Conservation (phyloP, 2,329 filamentous ascomycete genomes). For the Xylariaceae sp. region DNA sequence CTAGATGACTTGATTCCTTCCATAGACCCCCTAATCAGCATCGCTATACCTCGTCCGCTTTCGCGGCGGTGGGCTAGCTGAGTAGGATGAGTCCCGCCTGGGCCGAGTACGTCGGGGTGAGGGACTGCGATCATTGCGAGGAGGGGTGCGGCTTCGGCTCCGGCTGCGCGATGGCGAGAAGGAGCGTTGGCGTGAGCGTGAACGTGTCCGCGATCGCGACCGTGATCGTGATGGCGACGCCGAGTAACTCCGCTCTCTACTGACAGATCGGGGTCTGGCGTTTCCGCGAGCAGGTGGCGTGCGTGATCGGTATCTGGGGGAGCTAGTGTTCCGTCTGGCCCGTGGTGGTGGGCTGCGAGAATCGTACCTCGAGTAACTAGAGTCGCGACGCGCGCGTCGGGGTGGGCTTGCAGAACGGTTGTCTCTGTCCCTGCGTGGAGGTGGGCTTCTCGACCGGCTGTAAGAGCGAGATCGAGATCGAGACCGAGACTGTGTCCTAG, state of each 20-base stretch:
- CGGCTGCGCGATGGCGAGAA: slow-evolving; percentile 26
- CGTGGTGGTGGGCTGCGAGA: slow-evolving; percentile 23
- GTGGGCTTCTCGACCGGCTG: slow-evolving; percentile 16
- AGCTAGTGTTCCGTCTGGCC: slow-evolving; percentile 15
- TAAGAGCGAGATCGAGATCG: slow-evolving; percentile 11
- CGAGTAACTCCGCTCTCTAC: slow-evolving; percentile 22
- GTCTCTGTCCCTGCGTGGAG: slow-evolving; percentile 8
- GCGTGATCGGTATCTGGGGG: slow-evolving; percentile 15
- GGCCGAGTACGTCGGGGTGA: slow-evolving; percentile 21
- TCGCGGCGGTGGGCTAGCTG: slow-evolving; percentile 16
- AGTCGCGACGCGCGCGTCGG: slow-evolving; percentile 10
- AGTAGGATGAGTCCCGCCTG: slow-evolving; percentile 22
- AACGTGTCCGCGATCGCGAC: slow-evolving; percentile 17
- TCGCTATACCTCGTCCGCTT: slow-evolving; percentile 25
- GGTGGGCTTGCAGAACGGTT: slow-evolving; percentile 12
- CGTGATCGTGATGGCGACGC: slow-evolving; percentile 22
- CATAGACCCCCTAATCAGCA: slow-evolving; percentile 7
- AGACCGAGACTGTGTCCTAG: not conserved
- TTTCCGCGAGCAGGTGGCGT: slow-evolving; percentile 15
- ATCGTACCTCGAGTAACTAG: slow-evolving; percentile 13
- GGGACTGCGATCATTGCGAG: slow-evolving; percentile 21
- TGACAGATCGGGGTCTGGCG: slow-evolving; percentile 21
- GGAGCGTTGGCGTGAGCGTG: slow-evolving; percentile 20
- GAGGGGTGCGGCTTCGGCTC: slow-evolving; percentile 20
- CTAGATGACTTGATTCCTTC: not conserved